Evolutionary conservation across 805 yeast species (phyloP).

Genomic region (Kluyveromyces lactis): DNA sequence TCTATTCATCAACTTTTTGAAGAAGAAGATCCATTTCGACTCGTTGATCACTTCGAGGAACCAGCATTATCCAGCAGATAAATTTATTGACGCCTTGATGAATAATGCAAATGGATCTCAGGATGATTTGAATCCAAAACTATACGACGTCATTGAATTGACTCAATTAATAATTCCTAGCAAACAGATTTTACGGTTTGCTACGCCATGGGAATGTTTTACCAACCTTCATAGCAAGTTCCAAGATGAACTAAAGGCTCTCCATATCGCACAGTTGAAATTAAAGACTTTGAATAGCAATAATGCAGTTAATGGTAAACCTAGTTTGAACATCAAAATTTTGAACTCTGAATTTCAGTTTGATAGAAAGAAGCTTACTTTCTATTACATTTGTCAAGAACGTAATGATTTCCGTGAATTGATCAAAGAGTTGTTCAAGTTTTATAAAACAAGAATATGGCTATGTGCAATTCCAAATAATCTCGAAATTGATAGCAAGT

Average conservation of each 20-base stretch:
- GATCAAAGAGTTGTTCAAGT: conserved; percentile 64
- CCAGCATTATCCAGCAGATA: conserved; percentile 23
- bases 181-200: conserved; percentile 69
- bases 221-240: conserved; percentile 53
- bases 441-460: conserved; percentile 77
- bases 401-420: conserved; percentile 67
- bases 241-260: conserved; percentile 65
- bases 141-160: conserved; percentile 36
- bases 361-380: conserved; percentile 68
- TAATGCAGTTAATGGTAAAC: conserved; percentile 7
- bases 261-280: conserved; percentile 52
- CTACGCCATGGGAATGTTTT: conserved; percentile 58
- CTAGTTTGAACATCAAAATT: conserved; percentile 46
- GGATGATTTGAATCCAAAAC: conserved; percentile 22
- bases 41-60: conserved; percentile 26
- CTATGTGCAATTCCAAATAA: conserved; percentile 57
- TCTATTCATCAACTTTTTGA: conserved; percentile 61
- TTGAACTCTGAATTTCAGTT: conserved; percentile 76
- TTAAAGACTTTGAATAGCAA: conserved; percentile 31
- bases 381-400: conserved; percentile 56
- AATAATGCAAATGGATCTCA: conserved; percentile 17
- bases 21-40: conserved; percentile 56
- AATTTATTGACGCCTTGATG: conserved; percentile 23
- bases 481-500: conserved; percentile 24
- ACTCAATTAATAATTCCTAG: conserved; percentile 59